phyloP scores from a whole-genome alignment of 2,329 filamentous ascomycete species.

The Pseudogymnoascus sp. region DNA sequence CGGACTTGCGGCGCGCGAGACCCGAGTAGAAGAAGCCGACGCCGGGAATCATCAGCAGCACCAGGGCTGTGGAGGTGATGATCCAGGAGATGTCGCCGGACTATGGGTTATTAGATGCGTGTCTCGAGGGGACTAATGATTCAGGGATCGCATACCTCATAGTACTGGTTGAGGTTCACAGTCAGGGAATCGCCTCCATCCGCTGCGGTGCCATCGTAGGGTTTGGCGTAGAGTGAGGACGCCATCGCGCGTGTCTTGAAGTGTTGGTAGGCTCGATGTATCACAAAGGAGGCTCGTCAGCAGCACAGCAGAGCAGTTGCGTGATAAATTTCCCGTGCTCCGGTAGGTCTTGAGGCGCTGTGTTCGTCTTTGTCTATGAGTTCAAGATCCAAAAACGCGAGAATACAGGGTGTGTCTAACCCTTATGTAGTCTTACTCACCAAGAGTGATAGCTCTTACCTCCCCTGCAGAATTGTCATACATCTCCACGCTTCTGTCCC shows the following conservation, averaged over 20 bases:
- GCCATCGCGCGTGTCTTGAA: constrained; percentile 11
- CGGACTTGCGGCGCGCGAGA: constrained; percentile 79
- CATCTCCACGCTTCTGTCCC: not conserved
- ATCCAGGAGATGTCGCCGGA: constrained; percentile 81
- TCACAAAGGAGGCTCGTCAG: not conserved
- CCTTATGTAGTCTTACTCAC: not conserved
- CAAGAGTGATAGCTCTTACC: not conserved
- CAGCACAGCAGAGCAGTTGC: not conserved
- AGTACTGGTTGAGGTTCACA: constrained; percentile 74
- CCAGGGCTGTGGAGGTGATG: constrained; percentile 71
- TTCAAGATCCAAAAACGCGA: not conserved
- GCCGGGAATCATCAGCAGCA: constrained; percentile 87
- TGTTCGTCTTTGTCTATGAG: not conserved
- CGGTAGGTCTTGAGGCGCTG: not conserved
- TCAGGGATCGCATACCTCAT: constrained; percentile 50
- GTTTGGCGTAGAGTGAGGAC: constrained; percentile 23
- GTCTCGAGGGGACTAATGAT: not conserved
- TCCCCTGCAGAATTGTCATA: not conserved
- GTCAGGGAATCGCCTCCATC: constrained; percentile 54
- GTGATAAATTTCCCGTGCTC: not conserved
- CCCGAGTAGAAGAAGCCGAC: constrained; percentile 92
- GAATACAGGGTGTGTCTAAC: not conserved
- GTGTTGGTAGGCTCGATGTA: not conserved
- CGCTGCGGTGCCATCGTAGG: constrained; percentile 46
- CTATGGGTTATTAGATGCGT: constrained; percentile 33